These are phyloP conservation scores for Cladobotryum mycophilum DNA, from an alignment of 2,329 filamentous ascomycete species.

Conservation along the genomic window DNA sequence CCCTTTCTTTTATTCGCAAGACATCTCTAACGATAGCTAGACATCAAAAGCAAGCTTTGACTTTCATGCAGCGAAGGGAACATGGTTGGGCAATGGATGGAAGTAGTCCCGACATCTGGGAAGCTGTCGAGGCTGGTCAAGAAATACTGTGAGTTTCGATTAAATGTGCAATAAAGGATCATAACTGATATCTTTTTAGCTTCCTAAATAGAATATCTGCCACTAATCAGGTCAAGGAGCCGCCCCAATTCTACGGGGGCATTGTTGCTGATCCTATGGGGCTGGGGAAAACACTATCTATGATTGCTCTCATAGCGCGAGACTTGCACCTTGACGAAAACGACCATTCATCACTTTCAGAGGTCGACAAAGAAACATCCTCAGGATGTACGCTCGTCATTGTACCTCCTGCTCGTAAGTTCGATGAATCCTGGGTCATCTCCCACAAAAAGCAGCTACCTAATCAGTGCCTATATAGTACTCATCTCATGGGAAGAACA, in stretches of 20 bases:
- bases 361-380: neutral
- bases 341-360: neutral
- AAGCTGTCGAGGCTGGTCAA: conserved; percentile 1
- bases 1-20: neutral
- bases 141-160: too few relatives aligned
- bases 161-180: too few relatives aligned
- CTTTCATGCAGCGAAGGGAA: conserved; percentile 36
- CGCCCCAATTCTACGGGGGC: conserved; percentile 33
- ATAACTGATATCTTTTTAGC: conserved; percentile 12
- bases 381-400: conserved; percentile 2
- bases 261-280: conserved; percentile 44
- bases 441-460: too few relatives aligned
- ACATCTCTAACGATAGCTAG: conserved; percentile 17
- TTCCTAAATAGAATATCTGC: conserved; percentile 31
- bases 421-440: neutral
- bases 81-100: conserved; percentile 27
- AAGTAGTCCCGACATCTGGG: conserved; percentile 28
- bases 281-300: conserved; percentile 39
- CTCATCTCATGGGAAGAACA: conserved; percentile 6
- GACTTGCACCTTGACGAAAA: conserved; percentile 6
- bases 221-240: conserved; percentile 22
- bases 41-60: conserved; percentile 38
- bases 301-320: conserved; percentile 34
- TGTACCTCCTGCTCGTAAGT: conserved; percentile 6
- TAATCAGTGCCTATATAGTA: neutral